Percentiles rank a stretch among this genome's conserved stretches.
Conservation (phyloP, 768 basidiomycete species). For the Suillus bovinus region DNA sequence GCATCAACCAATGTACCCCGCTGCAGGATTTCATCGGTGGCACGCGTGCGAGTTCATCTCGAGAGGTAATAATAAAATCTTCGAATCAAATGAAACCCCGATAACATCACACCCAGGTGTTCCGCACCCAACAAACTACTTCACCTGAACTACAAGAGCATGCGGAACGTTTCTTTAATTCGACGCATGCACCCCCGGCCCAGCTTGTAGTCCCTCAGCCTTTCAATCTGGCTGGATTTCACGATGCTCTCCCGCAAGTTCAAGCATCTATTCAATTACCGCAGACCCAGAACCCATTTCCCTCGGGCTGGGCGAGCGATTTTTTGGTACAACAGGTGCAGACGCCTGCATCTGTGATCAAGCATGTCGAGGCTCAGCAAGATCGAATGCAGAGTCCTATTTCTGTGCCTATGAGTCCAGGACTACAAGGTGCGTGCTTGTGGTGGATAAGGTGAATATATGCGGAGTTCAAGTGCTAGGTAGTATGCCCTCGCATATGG, state of each 20-base stretch:
- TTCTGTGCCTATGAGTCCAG: conserved; percentile 1
- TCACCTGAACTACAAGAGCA: conserved; percentile 55
- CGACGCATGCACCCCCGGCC: conserved; percentile 24
- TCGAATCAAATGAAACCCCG: conserved; percentile 8
- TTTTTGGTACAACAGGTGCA: conserved; percentile 39
- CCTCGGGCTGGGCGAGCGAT: conserved; percentile 62
- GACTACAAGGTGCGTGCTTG: conserved; percentile 21
- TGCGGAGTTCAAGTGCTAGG: conserved; percentile 24
- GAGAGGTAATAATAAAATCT: conserved; percentile 47
- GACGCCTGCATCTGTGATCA: conserved; percentile 1
- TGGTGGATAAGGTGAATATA: neutral
- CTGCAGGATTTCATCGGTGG: conserved; percentile 70
- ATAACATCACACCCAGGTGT: conserved; percentile 40
- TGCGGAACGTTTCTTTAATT: conserved; percentile 68
- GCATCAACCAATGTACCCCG: conserved; percentile 3
- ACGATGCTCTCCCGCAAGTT: conserved; percentile 21
- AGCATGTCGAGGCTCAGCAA: conserved; percentile 17
- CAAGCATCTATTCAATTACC: conserved; percentile 16
- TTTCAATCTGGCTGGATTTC: conserved; percentile 58
- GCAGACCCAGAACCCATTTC: conserved; percentile 22
- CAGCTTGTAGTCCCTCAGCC: conserved; percentile 39
- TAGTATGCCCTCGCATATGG: conserved; percentile 35
- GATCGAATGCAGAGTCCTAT: conserved; percentile 11
- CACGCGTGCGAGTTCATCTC: conserved; percentile 59
- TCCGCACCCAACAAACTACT: conserved; percentile 54